Evolutionary conservation across 441 rosid species (phyloP), one percentile per base, ranked within the genome.

Genomic region (Gossypium davidsonii): DNA sequence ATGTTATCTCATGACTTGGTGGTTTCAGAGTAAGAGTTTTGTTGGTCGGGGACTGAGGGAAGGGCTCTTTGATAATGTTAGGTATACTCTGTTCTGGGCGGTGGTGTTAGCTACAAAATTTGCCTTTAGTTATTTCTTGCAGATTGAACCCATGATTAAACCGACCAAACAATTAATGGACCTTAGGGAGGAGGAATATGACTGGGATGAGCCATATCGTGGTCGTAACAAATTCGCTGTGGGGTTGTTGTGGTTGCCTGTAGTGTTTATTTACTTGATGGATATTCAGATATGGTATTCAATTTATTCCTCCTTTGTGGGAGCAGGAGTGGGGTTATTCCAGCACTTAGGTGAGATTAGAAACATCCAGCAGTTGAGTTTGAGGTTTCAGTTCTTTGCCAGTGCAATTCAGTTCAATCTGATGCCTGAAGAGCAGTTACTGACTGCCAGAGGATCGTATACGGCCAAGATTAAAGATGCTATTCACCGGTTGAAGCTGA

Each of bases 321-420:
- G 62, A 23, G 62, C 62, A 25, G 37, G 34, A 58, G 62, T 58
- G 15, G 62, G 62, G 62, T 58, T 58, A 25, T 25, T 58, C 37
- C 37, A 23, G 62, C 62, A 58, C 37, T 58, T 58, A 12, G 62
- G 62, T 5, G 62, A 58, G 17, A 58, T 58, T 25, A 58, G 62
- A 31, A 58, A 58, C 37, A 58, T 58, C 12, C 34, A 58, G 21
- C 62, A 58, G 37, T 25, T 58, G 34, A 58, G 21, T 31, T 31
- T 58, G 3, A 58, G 62, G 62, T 58, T 58, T 58, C 62, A 58
- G 62, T 58, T 58, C 62, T 58, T 58, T 6, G 62, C 62, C 17
- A 58, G 62, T 25, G 62, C 62, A 58, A 25, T 58, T 11, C 62
- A 58, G 37, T 58, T 58, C 37, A 58, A 58, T 58, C 17, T 58